phyloP scores from a whole-genome alignment of 805 yeast species.

The Starmerella stellata region DNA sequence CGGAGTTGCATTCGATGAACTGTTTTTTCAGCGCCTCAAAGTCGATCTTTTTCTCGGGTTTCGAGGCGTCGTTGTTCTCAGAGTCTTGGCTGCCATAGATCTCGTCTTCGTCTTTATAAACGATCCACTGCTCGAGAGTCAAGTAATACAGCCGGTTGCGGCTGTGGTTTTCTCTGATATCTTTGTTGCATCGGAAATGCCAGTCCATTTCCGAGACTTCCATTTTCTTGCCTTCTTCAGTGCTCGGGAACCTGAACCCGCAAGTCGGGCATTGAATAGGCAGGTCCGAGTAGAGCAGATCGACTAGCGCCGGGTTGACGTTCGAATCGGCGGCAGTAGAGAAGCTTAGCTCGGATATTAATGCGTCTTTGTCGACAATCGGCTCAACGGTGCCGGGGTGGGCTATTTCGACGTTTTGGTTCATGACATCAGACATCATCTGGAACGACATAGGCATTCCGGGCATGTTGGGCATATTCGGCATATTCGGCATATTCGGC shows the following conservation, averaged over 20 bases:
- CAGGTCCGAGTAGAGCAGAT: slow-evolving; percentile 34
- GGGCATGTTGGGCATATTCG: too few species aligned
- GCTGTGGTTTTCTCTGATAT: slow-evolving; percentile 35
- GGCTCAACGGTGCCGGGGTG: too few species aligned
- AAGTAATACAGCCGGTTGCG: slow-evolving; percentile 74
- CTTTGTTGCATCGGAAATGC: slow-evolving; percentile 86
- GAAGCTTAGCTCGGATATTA: neutral
- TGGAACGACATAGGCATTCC: neutral
- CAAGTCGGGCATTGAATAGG: slow-evolving; percentile 77
- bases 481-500: too few species aligned
- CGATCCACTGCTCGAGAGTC: slow-evolving; percentile 51
- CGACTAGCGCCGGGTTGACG: slow-evolving; percentile 22
- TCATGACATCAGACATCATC: too few species aligned
- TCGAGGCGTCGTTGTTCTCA: slow-evolving; percentile 14
- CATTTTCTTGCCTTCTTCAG: slow-evolving; percentile 34
- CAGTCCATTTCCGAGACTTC: slow-evolving; percentile 71
- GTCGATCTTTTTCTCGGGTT: slow-evolving; percentile 10
- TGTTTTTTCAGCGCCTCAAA: slow-evolving; percentile 14
- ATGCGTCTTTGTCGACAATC: neutral
- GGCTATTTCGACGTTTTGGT: too few species aligned
- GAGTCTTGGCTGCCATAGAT: slow-evolving; percentile 27
- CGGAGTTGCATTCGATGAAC: slow-evolving; percentile 51
- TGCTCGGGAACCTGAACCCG: slow-evolving; percentile 63
- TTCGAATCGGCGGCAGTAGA: slow-evolving; percentile 18
- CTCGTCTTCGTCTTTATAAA: slow-evolving; percentile 48